Percentiles rank a stretch among this genome's conserved stretches.
These are phyloP conservation scores for Podospora conica DNA, from an alignment of 495 filamentous ascomycete genomes.

Conservation along the genomic window DNA sequence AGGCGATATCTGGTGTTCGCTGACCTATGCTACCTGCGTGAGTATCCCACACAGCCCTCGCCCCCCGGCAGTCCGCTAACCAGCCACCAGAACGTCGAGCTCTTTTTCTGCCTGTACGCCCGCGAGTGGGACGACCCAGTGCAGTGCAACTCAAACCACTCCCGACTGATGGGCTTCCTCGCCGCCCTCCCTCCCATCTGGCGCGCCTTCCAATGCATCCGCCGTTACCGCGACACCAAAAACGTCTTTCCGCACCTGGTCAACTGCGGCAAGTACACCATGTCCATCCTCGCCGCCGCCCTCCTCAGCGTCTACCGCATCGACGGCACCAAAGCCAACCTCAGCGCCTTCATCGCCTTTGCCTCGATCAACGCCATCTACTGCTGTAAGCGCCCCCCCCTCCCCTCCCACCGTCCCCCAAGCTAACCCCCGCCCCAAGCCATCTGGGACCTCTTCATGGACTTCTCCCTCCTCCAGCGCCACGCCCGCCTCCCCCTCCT, in stretches of 20 bases:
- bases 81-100: slow-evolving; percentile 64
- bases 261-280: slow-evolving; percentile 88
- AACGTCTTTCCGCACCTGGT: slow-evolving; percentile 88
- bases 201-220: slow-evolving; percentile 83
- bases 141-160: slow-evolving; percentile 81
- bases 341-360: slow-evolving; percentile 69
- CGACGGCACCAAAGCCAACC: slow-evolving; percentile 44
- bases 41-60: slow-evolving; percentile 28
- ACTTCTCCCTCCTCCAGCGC: slow-evolving; percentile 81
- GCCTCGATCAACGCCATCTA: slow-evolving; percentile 77
- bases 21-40: slow-evolving; percentile 83
- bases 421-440: slow-evolving; percentile 31
- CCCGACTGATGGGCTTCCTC: slow-evolving; percentile 80
- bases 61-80: not conserved
- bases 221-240: slow-evolving; percentile 80
- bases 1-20: slow-evolving; percentile 94
- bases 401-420: not conserved
- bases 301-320: slow-evolving; percentile 79
- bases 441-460: slow-evolving; percentile 96
- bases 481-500: slow-evolving; percentile 63
- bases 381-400: slow-evolving; percentile 48
- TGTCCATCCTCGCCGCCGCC: slow-evolving; percentile 72
- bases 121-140: slow-evolving; percentile 61
- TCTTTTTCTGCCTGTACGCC: slow-evolving; percentile 93
- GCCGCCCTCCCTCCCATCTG: slow-evolving; percentile 75